These are phyloP conservation scores for Solanum ahanhuiri DNA, from an alignment of 257 asterid genomes.

Conservation along the genomic window DNA sequence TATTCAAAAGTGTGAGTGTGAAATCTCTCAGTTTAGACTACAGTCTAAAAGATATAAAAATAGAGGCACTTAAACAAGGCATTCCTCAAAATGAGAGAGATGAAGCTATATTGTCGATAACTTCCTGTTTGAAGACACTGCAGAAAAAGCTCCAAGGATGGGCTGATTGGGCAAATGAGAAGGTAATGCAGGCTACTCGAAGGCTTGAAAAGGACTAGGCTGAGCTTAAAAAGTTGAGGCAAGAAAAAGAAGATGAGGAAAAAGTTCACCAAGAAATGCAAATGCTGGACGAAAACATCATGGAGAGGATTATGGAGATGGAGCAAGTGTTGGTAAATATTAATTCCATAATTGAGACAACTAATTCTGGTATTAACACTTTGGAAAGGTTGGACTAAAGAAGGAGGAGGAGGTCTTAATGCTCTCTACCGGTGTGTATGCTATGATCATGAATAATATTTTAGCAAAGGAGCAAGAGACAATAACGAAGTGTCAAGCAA, in stretches of 20 bases:
- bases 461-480: slow-evolving; percentile 36
- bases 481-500: slow-evolving; percentile 28
- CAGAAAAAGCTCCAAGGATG: slow-evolving; percentile 43
- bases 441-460: slow-evolving; percentile 28
- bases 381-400: slow-evolving; percentile 31
- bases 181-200: slow-evolving; percentile 58
- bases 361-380: slow-evolving; percentile 19
- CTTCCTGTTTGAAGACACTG: slow-evolving; percentile 22
- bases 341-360: slow-evolving; percentile 27
- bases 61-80: slow-evolving; percentile 38
- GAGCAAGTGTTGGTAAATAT: slow-evolving; percentile 43
- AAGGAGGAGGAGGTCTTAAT: slow-evolving; percentile 34
- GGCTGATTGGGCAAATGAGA: slow-evolving; percentile 60
- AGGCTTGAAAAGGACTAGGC: slow-evolving; percentile 47
- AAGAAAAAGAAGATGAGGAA: slow-evolving; percentile 51
- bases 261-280: slow-evolving; percentile 45
- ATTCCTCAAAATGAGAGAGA: slow-evolving; percentile 38
- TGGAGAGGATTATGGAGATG: slow-evolving; percentile 58
- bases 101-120: slow-evolving; percentile 26
- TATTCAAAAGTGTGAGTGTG: slow-evolving; percentile 26
- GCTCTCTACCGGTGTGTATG: slow-evolving; percentile 10
- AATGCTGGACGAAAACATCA: slow-evolving; percentile 39
- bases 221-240: slow-evolving; percentile 56
- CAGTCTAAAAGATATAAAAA: slow-evolving; percentile 31
- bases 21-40: slow-evolving; percentile 32